A percentile compares a stretch with the other conserved stretches of the same genome.
Conservation (phyloP, 1,284 basidiomycete genomes). For the Moniliophthora roreri region DNA sequence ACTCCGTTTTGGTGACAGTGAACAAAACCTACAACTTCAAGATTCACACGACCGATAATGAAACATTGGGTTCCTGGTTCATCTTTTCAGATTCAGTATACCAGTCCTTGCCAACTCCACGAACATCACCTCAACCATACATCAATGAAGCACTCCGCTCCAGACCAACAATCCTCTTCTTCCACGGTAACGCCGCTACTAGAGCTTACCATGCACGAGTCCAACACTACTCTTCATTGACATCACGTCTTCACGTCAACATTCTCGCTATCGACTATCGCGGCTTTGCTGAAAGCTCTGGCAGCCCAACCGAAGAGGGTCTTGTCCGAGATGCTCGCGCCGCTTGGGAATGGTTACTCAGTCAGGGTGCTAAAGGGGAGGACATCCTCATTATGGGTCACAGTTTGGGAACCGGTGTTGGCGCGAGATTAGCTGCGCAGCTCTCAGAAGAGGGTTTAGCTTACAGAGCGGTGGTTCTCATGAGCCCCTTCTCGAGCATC, state of each 20-base stretch:
- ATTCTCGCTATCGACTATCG: slow-evolving; percentile 88
- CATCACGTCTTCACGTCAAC: slow-evolving; percentile 68
- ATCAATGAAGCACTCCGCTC: slow-evolving; percentile 49
- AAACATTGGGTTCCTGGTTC: slow-evolving; percentile 88
- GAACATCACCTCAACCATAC: slow-evolving; percentile 30
- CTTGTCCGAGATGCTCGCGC: slow-evolving; percentile 75
- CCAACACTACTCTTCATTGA: slow-evolving; percentile 59
- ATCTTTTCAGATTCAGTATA: slow-evolving; percentile 74
- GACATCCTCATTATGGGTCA: slow-evolving; percentile 78
- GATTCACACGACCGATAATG: slow-evolving; percentile 74
- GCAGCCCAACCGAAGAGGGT: slow-evolving; percentile 75
- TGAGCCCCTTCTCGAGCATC: slow-evolving; percentile 79
- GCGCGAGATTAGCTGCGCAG: slow-evolving; percentile 58
- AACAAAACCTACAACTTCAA: slow-evolving; percentile 77
- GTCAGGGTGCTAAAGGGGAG: slow-evolving; percentile 54
- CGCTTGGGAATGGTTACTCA: slow-evolving; percentile 78
- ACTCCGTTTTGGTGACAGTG: slow-evolving; percentile 40
- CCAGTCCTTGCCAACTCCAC: slow-evolving; percentile 37
- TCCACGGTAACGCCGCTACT: slow-evolving; percentile 89
- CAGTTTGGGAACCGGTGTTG: slow-evolving; percentile 81
- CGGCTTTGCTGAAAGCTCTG: slow-evolving; percentile 89
- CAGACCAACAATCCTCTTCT: slow-evolving; percentile 80
- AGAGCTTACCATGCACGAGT: slow-evolving; percentile 69
- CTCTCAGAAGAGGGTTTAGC: slow-evolving; percentile 54
- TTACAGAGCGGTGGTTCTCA: slow-evolving; percentile 65